Conservation (phyloP, 2,329 filamentous ascomycete genomes). For the Penicillium sp. region DNA sequence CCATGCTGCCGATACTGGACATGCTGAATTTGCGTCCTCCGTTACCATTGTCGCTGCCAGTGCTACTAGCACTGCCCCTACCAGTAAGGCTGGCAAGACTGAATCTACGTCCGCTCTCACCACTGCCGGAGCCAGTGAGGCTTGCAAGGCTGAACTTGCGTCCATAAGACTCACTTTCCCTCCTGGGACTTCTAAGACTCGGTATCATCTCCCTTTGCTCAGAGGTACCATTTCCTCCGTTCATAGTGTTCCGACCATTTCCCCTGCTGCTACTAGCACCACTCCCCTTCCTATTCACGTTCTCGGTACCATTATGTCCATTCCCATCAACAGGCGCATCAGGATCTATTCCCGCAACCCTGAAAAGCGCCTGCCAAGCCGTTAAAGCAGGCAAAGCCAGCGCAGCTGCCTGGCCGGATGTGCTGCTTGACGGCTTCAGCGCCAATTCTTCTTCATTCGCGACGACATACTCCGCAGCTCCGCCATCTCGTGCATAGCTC, state of each 20-base stretch:
- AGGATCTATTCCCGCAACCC: constrained; percentile 35
- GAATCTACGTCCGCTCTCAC: neutral
- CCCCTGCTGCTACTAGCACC: neutral
- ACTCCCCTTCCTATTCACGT: neutral
- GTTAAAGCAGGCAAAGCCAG: constrained; percentile 41
- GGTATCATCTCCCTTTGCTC: neutral
- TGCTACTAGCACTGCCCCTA: constrained; percentile 1
- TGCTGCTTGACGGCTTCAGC: constrained; percentile 39
- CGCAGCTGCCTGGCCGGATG: constrained; percentile 34
- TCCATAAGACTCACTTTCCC: neutral
- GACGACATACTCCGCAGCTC: constrained; percentile 43
- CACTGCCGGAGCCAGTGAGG: neutral
- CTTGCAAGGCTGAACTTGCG: neutral
- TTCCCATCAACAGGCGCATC: constrained; percentile 5
- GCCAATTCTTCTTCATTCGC: constrained; percentile 41
- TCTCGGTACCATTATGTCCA: neutral
- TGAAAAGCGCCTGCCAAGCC: constrained; percentile 45
- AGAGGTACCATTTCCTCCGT: neutral
- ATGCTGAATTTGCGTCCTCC: constrained; percentile 2
- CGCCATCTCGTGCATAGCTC: constrained; percentile 40
- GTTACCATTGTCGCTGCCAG: neutral
- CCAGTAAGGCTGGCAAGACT: neutral
- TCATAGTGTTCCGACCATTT: neutral
- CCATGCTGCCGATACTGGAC: neutral
- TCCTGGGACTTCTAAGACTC: neutral